Percentiles rank a stretch among this genome's conserved stretches.
These are phyloP conservation scores for Ophiostoma novo-ulmi DNA, from an alignment of 2,329 filamentous ascomycete genomes.

Conservation along the genomic window DNA sequence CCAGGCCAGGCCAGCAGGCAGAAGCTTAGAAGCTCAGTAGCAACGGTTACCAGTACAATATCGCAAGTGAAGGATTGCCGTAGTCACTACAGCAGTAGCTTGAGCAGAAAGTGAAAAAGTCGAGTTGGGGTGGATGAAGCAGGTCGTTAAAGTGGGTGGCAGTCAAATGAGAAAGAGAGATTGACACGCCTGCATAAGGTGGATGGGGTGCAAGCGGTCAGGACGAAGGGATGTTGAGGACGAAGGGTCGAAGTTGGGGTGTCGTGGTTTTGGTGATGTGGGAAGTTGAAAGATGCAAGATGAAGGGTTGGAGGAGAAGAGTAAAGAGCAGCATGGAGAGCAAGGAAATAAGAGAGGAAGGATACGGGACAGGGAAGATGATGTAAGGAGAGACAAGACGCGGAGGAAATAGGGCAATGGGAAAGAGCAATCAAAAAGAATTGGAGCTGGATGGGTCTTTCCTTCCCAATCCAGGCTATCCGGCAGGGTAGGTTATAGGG, in stretches of 20 bases:
- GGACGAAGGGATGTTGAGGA: background rate
- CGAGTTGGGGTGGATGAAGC: background rate
- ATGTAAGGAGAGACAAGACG: conserved; percentile 8
- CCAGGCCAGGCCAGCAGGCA: background rate
- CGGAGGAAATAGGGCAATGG: conserved; percentile 12
- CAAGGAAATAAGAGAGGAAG: background rate
- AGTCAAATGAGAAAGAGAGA: conserved; percentile 17
- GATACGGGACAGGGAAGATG: background rate
- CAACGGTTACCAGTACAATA: background rate
- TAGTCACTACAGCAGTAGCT: conserved; percentile 3
- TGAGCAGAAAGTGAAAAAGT: conserved; percentile 12
- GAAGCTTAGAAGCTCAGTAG: background rate
- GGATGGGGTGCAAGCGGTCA: conserved; percentile 22
- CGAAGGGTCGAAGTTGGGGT: background rate
- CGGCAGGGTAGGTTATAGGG: background rate
- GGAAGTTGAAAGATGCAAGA: background rate
- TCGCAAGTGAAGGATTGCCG: background rate
- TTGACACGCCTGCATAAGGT: conserved; percentile 21
- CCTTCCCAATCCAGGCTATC: conserved; percentile 14
- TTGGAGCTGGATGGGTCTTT: conserved; percentile 15
- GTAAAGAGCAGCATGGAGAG: background rate
- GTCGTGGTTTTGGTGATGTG: background rate
- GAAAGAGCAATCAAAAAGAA: conserved; percentile 18
- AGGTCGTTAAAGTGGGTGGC: conserved; percentile 14
- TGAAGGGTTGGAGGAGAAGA: background rate